phyloP scores from a whole-genome alignment of 345 rosid genomes.

The Corchorus capsularis region DNA sequence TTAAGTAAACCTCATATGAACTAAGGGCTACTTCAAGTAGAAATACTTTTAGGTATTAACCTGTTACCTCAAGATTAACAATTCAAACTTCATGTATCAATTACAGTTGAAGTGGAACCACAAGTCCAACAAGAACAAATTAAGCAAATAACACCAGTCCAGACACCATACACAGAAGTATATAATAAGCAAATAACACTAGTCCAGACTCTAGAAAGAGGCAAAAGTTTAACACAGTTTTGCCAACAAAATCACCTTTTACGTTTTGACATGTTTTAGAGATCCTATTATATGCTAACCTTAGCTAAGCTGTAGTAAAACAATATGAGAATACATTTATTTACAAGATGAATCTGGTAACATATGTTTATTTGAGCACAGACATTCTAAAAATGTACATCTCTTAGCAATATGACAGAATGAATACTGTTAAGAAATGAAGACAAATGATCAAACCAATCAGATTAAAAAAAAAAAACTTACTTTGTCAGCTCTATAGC shows the following conservation, averaged over 20 bases:
- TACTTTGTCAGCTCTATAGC: conserved; percentile 68
- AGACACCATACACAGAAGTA: too few species aligned
- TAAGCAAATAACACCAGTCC: not conserved
- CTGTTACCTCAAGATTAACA: not conserved
- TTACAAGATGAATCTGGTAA: not conserved
- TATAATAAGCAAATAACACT: not conserved
- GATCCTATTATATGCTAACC: not conserved
- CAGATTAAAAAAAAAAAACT: conserved; percentile 31
- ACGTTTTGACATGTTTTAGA: not conserved
- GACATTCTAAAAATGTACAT: not conserved
- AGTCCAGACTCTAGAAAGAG: not conserved
- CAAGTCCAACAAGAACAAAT: not conserved
- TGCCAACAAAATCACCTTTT: not conserved
- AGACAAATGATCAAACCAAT: conserved; percentile 9
- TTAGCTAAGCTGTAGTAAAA: not conserved
- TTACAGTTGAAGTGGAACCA: not conserved
- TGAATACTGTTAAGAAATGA: not conserved
- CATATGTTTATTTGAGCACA: not conserved
- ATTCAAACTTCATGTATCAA: not conserved
- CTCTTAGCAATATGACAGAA: not conserved
- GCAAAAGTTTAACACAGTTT: conserved; percentile 10
- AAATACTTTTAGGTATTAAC: not conserved
- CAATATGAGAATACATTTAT: too few species aligned
- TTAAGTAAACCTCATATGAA: not conserved
- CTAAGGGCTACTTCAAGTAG: not conserved